Base-by-base conservation (phyloP, 73 alveolate genomes). In the Paramecium primaurelia region DNA sequence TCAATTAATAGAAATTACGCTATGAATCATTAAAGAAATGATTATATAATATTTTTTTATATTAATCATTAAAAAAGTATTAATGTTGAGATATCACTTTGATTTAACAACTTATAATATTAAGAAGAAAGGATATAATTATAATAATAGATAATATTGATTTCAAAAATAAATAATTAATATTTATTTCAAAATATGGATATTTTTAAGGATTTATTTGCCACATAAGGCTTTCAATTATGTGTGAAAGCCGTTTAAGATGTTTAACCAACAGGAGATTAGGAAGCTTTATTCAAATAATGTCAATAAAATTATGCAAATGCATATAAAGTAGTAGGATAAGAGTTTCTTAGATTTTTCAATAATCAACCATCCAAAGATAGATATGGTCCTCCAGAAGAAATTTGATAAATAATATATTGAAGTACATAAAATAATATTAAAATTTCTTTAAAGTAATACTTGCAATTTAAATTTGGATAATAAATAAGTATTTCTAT, bases 11-110 rank as follows among this genome's bases (percentile, higher is more conserved):
- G 47, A 64, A 64, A 34, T 64, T 11, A 64, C 84, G 42, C 84
- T 38, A 73, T 73, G 87, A 73, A 73, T 73, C 87, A 73, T 40
- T 73, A 37, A 73, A 73, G 40, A 73, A 73, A 73, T 73, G 87
- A 73, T 37, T 73, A 37, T 37, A 73, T 16, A 16, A 30, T 34
- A 11, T 3, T 4, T 73, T 73, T 37, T 30, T 73, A 73, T 12
- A 73, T 73, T 11, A 73, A 37, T 14, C 25, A 73, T 34, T 3
- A 10, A 73, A 34, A 64, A 7, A 64, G 28, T 0, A 20, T 18
- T 49, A 49, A 16, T 49, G 20, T 22, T 47, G 59, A 47, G 25
- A 12, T 3, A 49, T 49, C 60, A 4, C 60, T 49, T 14, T 49
- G 3, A 2, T 2, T 10, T 2, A n/a, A 40, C 12, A 34, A 34